Percentiles rank a stretch among this genome's conserved stretches.
Evolutionary conservation across 2,329 filamentous ascomycete species (phyloP).

Genomic region (Hirsutella minnesotensis): DNA sequence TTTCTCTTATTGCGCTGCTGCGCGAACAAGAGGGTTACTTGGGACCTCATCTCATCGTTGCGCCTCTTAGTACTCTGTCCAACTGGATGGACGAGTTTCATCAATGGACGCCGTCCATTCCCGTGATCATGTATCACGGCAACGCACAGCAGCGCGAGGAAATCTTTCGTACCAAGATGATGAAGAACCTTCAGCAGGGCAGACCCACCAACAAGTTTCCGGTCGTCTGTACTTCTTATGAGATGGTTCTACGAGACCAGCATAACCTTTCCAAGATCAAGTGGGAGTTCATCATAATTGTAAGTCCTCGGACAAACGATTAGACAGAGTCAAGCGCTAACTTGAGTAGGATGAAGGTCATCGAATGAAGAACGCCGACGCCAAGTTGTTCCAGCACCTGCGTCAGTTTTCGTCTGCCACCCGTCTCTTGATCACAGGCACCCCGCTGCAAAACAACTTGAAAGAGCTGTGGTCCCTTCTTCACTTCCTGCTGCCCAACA

Average conservation of each 20-base stretch:
- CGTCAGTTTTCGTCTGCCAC: slow-evolving; percentile 85
- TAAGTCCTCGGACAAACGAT: slow-evolving; percentile 23
- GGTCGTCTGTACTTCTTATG: slow-evolving; percentile 87
- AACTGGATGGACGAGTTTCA: slow-evolving; percentile 96
- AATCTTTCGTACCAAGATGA: slow-evolving; percentile 62
- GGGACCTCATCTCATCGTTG: slow-evolving; percentile 83
- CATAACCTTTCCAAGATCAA: slow-evolving; percentile 71
- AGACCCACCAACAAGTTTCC: slow-evolving; percentile 59
- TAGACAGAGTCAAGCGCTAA: background rate
- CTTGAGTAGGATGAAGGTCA: slow-evolving; percentile 72
- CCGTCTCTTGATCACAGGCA: slow-evolving; percentile 84
- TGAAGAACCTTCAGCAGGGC: slow-evolving; percentile 52
- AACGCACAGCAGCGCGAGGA: slow-evolving; percentile 63
- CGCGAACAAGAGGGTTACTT: slow-evolving; percentile 74
- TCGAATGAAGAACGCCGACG: slow-evolving; percentile 93
- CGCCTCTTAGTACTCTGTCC: slow-evolving; percentile 79
- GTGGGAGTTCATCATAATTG: slow-evolving; percentile 97
- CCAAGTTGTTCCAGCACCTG: slow-evolving; percentile 78
- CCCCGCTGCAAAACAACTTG: slow-evolving; percentile 89
- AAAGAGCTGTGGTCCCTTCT: slow-evolving; percentile 90
- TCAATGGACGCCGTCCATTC: slow-evolving; percentile 80
- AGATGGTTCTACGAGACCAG: slow-evolving; percentile 87
- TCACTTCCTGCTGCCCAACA: slow-evolving; percentile 83
- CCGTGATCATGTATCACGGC: slow-evolving; percentile 85
- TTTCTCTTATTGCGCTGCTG: slow-evolving; percentile 74